phyloP scores from a whole-genome alignment of 352 stramenopile genomes.

The Globisporangium radiosum region DNA sequence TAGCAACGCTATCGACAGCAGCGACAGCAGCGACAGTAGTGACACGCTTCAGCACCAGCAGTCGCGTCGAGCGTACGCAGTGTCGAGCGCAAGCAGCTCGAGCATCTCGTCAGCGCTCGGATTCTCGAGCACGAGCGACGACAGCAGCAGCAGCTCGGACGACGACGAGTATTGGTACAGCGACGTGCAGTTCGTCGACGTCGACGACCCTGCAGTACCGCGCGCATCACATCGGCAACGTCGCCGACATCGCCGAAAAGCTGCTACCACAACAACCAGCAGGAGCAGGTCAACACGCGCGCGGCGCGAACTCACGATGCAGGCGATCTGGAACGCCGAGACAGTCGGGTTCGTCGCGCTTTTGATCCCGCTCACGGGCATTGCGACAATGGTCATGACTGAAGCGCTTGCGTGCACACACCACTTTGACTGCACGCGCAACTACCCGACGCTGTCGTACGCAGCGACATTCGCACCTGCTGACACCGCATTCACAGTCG shows the following conservation, averaged over 20 bases:
- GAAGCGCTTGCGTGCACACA: conserved; percentile 58
- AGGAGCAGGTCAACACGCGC: too few species aligned
- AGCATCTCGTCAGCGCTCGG: conserved; percentile 9
- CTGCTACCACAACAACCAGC: neutral
- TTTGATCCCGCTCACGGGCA: conserved; percentile 62
- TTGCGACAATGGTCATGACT: conserved; percentile 68
- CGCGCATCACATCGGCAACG: neutral
- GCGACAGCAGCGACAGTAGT: conserved; percentile 5
- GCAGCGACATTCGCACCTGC: conserved; percentile 73
- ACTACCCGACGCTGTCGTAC: conserved; percentile 83
- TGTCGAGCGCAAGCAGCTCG: conserved; percentile 7
- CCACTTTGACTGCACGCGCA: conserved; percentile 66
- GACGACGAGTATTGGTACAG: neutral
- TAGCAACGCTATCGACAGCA: conserved; percentile 3
- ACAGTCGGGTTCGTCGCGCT: conserved; percentile 64
- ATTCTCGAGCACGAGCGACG: conserved; percentile 12
- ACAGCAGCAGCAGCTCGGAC: neutral
- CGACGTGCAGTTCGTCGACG: neutral
- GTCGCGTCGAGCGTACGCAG: conserved; percentile 1
- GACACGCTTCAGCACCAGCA: neutral
- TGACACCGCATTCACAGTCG: conserved; percentile 55
- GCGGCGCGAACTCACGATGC: conserved; percentile 8
- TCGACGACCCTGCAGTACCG: neutral
- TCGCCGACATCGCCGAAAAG: neutral
- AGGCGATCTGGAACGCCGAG: conserved; percentile 23